These are phyloP conservation scores for Saussurea involucrata DNA, from an alignment of 129 eudicot genomes.

Conservation along the genomic window DNA sequence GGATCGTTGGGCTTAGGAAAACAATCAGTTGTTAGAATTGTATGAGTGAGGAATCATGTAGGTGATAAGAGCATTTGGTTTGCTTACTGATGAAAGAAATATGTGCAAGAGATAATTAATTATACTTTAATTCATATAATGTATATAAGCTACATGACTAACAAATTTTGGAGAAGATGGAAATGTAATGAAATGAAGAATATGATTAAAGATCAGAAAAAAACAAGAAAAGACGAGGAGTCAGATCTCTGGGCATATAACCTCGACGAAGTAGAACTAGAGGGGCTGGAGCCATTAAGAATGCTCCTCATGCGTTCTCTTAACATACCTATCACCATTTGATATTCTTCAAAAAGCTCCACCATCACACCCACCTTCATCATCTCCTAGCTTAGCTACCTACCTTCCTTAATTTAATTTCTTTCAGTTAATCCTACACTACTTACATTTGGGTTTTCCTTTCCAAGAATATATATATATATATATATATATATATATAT, in stretches of 20 bases:
- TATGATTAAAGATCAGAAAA: conserved; percentile 13
- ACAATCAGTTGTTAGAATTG: background rate
- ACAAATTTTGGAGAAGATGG: background rate
- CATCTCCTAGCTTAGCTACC: conserved; percentile 19
- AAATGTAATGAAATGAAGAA: conserved; percentile 4
- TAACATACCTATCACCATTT: conserved; percentile 21
- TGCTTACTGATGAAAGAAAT: background rate
- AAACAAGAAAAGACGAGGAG: conserved; percentile 18
- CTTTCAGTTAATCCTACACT: background rate
- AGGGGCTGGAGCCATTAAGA: background rate
- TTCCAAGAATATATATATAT: background rate
- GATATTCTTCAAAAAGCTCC: conserved; percentile 33
- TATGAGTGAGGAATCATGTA: background rate
- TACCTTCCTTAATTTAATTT: background rate
- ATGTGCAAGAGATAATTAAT: background rate
- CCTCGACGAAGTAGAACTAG: background rate
- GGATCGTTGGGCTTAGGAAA: background rate
- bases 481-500: background rate
- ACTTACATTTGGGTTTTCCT: conserved; percentile 6
- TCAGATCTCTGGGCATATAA: conserved; percentile 1
- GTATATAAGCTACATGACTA: background rate
- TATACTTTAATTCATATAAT: too few species aligned
- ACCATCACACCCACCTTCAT: conserved; percentile 29
- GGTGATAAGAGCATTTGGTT: background rate
- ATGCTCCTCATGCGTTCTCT: conserved; percentile 23